Conservation (phyloP, 805 yeast genomes). For the Lachancea mirantina region DNA sequence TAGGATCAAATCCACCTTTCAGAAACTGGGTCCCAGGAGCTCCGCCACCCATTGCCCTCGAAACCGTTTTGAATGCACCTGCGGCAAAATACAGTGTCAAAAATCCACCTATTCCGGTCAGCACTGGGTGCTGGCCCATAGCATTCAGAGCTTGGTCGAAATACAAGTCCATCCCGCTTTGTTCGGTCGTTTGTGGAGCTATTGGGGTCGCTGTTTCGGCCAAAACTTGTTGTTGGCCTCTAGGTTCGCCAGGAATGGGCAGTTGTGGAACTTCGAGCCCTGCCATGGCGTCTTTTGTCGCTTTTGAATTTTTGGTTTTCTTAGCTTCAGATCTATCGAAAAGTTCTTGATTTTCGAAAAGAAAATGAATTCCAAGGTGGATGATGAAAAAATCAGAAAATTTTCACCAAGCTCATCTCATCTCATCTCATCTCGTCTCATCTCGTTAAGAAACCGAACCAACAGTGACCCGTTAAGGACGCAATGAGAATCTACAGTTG, state of each 20-base stretch:
- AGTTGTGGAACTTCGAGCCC: constrained; percentile 23
- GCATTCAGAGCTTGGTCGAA: constrained; percentile 53
- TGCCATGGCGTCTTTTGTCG: constrained; percentile 4
- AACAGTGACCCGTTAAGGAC: constrained; percentile 1
- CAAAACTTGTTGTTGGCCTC: neutral
- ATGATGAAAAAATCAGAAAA: constrained; percentile 7
- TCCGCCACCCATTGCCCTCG: constrained; percentile 47
- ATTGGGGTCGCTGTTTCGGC: constrained; percentile 10
- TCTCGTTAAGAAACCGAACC: constrained; percentile 1
- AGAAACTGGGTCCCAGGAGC: constrained; percentile 46
- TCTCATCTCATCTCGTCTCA: constrained; percentile 20
- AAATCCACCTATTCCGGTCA: constrained; percentile 64
- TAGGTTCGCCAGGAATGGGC: constrained; percentile 21
- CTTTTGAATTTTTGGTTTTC: neutral
- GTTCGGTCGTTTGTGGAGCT: constrained; percentile 21
- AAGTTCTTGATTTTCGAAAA: constrained; percentile 1
- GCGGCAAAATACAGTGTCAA: constrained; percentile 57
- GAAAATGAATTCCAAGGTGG: too few species aligned
- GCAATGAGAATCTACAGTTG: constrained; percentile 82
- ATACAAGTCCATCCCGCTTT: constrained; percentile 45
- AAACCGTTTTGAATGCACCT: constrained; percentile 50
- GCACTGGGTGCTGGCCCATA: constrained; percentile 69
- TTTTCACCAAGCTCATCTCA: constrained; percentile 15
- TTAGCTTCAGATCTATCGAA: neutral
- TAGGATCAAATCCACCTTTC: constrained; percentile 88